A percentile compares a stretch with the other conserved stretches of the same genome.
phyloP scores from a whole-genome alignment of 2,329 filamentous ascomycete genomes.

The Kalmusia sp. region DNA sequence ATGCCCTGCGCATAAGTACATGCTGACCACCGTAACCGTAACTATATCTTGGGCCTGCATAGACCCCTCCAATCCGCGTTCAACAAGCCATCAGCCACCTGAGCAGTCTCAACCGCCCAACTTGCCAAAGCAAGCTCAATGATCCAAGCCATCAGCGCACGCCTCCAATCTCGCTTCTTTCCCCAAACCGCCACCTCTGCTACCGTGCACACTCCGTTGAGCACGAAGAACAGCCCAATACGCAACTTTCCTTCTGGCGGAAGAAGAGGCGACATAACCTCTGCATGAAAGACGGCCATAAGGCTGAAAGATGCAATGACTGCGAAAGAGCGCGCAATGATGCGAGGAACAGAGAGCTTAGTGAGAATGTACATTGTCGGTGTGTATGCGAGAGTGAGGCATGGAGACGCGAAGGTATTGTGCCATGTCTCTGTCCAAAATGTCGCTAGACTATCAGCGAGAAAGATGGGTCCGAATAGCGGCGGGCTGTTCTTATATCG shows the following conservation, averaged over 20 bases:
- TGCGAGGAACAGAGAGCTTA: slow-evolving; percentile 37
- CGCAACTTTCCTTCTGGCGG: slow-evolving; percentile 35
- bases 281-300: slow-evolving; percentile 52
- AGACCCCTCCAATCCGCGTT: slow-evolving; percentile 40
- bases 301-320: slow-evolving; percentile 48
- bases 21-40: neutral
- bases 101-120: slow-evolving; percentile 42
- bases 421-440: slow-evolving; percentile 54
- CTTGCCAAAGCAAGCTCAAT: slow-evolving; percentile 43
- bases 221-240: slow-evolving; percentile 48
- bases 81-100: slow-evolving; percentile 43
- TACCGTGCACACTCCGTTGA: slow-evolving; percentile 49
- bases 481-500: slow-evolving; percentile 46
- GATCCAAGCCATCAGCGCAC: slow-evolving; percentile 40
- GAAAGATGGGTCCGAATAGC: slow-evolving; percentile 51
- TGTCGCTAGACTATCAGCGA: slow-evolving; percentile 35
- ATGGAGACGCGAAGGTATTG: slow-evolving; percentile 51
- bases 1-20: too few relatives aligned
- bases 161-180: slow-evolving; percentile 40
- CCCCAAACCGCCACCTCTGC: slow-evolving; percentile 44
- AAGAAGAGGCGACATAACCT: slow-evolving; percentile 46
- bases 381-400: slow-evolving; percentile 47
- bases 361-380: slow-evolving; percentile 44
- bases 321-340: slow-evolving; percentile 42
- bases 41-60: slow-evolving; percentile 22